A percentile compares a stretch with the other conserved stretches of the same genome.
These are phyloP conservation scores for Plectosphaerella plurivora DNA, from an alignment of 2,329 filamentous ascomycete species.

Conservation along the genomic window DNA sequence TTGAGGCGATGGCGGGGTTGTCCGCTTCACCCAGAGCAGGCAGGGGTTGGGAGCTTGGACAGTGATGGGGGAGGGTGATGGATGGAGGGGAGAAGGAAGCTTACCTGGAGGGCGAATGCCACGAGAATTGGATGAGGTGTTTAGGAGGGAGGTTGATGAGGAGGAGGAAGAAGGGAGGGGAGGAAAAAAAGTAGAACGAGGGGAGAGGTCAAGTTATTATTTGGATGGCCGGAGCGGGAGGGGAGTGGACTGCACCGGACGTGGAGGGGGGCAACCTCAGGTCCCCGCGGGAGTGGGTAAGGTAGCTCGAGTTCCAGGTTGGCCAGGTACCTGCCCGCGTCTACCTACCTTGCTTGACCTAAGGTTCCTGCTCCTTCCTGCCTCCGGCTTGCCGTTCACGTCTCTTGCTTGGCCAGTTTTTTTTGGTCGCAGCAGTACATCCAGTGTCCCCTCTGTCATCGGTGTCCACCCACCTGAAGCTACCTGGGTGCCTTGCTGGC, in stretches of 20 bases:
- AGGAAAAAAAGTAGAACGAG: not conserved
- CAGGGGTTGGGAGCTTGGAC: not conserved
- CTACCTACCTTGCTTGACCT: no score
- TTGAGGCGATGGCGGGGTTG: not conserved
- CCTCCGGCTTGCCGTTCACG: no score
- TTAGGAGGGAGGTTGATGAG: not conserved
- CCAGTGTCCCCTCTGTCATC: no score
- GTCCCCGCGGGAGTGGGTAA: no score
- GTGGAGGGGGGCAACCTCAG: not conserved
- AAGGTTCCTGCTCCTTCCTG: no score
- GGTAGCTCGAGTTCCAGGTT: no score
- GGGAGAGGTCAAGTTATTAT: constrained; percentile 1
- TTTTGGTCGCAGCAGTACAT: no score
- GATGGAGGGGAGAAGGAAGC: not conserved
- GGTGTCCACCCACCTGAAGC: no score
- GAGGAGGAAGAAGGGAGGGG: not conserved
- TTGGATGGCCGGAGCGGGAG: not conserved
- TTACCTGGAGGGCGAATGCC: not conserved
- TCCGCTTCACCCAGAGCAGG: not conserved
- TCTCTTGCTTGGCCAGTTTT: no score
- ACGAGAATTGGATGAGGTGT: not conserved
- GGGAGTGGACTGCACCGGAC: not conserved
- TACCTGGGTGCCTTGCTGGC: no score
- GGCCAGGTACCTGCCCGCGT: no score
- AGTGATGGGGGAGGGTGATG: not conserved